These are phyloP conservation scores for Penicillium paneum DNA, from an alignment of 2,329 filamentous ascomycete species.

Conservation along the genomic window DNA sequence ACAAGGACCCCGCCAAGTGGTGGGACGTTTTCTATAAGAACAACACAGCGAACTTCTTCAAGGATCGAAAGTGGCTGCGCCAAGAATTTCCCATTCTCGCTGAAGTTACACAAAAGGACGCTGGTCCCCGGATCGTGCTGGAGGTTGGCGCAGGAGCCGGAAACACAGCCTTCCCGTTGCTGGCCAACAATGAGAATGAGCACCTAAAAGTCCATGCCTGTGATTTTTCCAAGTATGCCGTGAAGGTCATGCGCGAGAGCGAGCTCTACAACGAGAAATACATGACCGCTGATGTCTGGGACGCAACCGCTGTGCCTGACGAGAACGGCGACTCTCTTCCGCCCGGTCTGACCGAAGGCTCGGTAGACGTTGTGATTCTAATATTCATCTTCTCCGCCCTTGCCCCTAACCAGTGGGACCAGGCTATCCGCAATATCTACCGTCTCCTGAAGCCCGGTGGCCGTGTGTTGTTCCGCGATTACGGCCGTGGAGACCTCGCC, in stretches of 20 bases:
- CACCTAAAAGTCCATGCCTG: conserved; percentile 83
- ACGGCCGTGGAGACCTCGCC: conserved; percentile 89
- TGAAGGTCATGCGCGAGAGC: conserved; percentile 83
- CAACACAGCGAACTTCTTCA: conserved; percentile 97
- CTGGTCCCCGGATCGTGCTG: conserved; percentile 68
- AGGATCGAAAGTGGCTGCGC: conserved; percentile 93
- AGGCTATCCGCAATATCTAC: conserved; percentile 77
- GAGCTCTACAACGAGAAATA: conserved; percentile 68
- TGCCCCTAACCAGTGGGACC: conserved; percentile 77
- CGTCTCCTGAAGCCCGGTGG: conserved; percentile 85
- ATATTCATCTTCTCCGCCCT: conserved; percentile 97
- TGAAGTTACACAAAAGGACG: conserved; percentile 67
- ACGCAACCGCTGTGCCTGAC: conserved; percentile 64
- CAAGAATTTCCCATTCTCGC: conserved; percentile 92
- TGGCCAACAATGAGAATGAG: conserved; percentile 79
- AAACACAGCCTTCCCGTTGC: conserved; percentile 91
- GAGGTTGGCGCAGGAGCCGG: conserved; percentile 95
- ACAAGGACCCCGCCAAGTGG: conserved; percentile 86
- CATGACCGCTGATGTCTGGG: conserved; percentile 93
- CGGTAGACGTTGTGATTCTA: conserved; percentile 86
- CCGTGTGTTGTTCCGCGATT: conserved; percentile 92
- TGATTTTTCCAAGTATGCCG: conserved; percentile 93
- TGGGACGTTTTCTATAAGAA: conserved; percentile 99
- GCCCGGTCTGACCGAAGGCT: conserved; percentile 70
- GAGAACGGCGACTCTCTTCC: conserved; percentile 58